Percentiles rank a stretch among this genome's conserved stretches.
Evolutionary conservation across 1,139 yeast genomes (phyloP).

Genomic region (Magnusiomyces tetraspermus): DNA sequence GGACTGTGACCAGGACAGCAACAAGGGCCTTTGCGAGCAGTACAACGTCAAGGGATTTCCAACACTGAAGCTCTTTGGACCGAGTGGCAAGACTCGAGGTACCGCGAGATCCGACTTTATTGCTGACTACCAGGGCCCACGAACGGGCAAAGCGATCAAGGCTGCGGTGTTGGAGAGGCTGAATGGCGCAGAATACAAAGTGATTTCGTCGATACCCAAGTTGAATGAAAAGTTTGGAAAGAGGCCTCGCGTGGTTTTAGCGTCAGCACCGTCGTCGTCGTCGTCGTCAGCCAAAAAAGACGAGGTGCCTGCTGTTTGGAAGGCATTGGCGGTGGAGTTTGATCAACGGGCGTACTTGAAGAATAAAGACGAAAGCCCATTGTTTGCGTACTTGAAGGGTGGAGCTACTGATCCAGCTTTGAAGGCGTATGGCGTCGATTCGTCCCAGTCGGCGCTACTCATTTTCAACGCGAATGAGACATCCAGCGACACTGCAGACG

Average conservation of each 20-base stretch:
- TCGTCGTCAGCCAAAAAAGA: no score
- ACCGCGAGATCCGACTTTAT: conserved; percentile 33
- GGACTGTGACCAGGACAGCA: conserved; percentile 65
- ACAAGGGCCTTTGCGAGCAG: conserved; percentile 60
- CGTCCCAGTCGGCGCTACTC: no score
- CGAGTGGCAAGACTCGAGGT: conserved; percentile 16
- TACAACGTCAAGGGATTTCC: conserved; percentile 71
- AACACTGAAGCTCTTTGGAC: conserved; percentile 70
- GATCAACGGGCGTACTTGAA: conserved; percentile 24
- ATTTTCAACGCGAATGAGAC: no score
- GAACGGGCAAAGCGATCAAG: conserved; percentile 52
- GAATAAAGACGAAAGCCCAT: conserved; percentile 4
- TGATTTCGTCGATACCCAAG: conserved; percentile 9
- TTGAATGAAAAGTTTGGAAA: conserved; percentile 11
- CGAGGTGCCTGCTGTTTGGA: conserved; percentile 49
- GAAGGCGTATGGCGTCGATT: neutral
- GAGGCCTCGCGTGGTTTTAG: conserved; percentile 24
- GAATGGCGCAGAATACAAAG: conserved; percentile 5
- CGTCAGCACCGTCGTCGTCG: conserved; percentile 24
- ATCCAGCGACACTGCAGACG: no score
- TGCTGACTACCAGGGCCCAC: conserved; percentile 62
- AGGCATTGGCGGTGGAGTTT: conserved; percentile 66
- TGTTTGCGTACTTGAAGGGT: neutral
- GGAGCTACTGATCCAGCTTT: conserved; percentile 11
- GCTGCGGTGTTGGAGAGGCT: conserved; percentile 28